A percentile compares a stretch with the other conserved stretches of the same genome.
Evolutionary conservation across 169 alveolate genomes (phyloP).

Genomic region (Cryptosporidium muris): DNA sequence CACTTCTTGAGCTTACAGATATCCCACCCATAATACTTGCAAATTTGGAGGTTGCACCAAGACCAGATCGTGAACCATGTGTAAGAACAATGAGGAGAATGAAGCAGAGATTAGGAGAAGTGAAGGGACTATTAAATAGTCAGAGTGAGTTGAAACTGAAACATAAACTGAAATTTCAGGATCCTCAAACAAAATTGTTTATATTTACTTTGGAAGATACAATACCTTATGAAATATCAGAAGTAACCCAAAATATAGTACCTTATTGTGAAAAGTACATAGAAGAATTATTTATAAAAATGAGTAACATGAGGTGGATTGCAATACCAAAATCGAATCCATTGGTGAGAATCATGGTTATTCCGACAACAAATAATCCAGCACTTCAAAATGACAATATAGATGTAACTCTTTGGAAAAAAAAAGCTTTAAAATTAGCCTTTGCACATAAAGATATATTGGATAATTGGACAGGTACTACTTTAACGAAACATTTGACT

Average conservation of each 20-base stretch:
- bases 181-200: slow-evolving; percentile 36
- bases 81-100: slow-evolving; percentile 43
- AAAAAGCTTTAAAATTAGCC: slow-evolving; percentile 37
- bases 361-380: slow-evolving; percentile 28
- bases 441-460: slow-evolving; percentile 3
- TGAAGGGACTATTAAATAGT: slow-evolving; percentile 34
- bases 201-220: slow-evolving; percentile 58
- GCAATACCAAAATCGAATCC: slow-evolving; percentile 33
- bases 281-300: slow-evolving; percentile 41
- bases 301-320: slow-evolving; percentile 65
- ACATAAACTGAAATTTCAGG: slow-evolving; percentile 12
- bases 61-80: slow-evolving; percentile 66
- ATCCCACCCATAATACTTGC: slow-evolving; percentile 52
- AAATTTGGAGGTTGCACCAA: slow-evolving; percentile 50
- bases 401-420: slow-evolving; percentile 19
- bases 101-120: slow-evolving; percentile 52
- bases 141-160: slow-evolving; percentile 29
- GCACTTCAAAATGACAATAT: neutral
- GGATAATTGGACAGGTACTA: slow-evolving; percentile 51
- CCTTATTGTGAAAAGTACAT: slow-evolving; percentile 63
- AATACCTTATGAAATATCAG: slow-evolving; percentile 36
- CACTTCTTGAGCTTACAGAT: neutral
- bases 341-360: slow-evolving; percentile 26
- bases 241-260: neutral
- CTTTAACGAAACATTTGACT: slow-evolving; percentile 34